These are phyloP conservation scores for Tolypocladium tropicale DNA, from an alignment of 2,329 filamentous ascomycete species.

Conservation along the genomic window DNA sequence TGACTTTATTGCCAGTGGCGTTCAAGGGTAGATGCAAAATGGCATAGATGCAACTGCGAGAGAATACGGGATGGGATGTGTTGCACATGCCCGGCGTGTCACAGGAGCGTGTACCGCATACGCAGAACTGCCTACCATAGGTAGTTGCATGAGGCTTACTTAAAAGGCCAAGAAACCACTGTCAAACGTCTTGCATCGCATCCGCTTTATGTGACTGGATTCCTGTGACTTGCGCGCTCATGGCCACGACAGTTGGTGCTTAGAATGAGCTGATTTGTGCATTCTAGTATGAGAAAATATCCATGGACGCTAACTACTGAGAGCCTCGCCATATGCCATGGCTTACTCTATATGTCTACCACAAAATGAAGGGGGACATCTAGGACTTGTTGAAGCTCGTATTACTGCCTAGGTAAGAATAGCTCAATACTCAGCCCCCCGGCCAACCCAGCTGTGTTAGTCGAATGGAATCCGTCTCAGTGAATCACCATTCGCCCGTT, in stretches of 20 bases:
- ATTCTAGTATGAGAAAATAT: too few relatives aligned
- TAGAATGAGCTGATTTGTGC: too few relatives aligned
- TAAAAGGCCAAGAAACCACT: background rate
- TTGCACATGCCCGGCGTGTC: slow-evolving; percentile 2
- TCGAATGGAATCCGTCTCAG: slow-evolving; percentile 75
- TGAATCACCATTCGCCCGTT: slow-evolving; percentile 48
- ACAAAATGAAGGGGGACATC: background rate
- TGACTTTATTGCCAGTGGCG: background rate
- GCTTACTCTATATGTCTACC: background rate
- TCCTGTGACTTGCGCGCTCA: background rate
- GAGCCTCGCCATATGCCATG: background rate
- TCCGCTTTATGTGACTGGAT: background rate
- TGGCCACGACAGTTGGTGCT: too few relatives aligned
- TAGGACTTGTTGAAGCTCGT: background rate
- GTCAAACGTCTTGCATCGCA: background rate
- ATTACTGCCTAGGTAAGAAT: background rate
- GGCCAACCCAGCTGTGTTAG: slow-evolving; percentile 26
- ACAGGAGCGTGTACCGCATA: background rate
- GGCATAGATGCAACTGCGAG: background rate
- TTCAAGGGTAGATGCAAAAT: background rate
- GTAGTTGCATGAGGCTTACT: background rate
- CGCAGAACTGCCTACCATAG: background rate
- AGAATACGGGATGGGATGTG: slow-evolving; percentile 2
- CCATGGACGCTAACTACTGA: too few relatives aligned
- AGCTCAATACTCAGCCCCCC: background rate